Percentiles rank a stretch among this genome's conserved stretches.
Conservation (phyloP, 2,329 filamentous ascomycete genomes). For the Neopestalotiopsis sp. region DNA sequence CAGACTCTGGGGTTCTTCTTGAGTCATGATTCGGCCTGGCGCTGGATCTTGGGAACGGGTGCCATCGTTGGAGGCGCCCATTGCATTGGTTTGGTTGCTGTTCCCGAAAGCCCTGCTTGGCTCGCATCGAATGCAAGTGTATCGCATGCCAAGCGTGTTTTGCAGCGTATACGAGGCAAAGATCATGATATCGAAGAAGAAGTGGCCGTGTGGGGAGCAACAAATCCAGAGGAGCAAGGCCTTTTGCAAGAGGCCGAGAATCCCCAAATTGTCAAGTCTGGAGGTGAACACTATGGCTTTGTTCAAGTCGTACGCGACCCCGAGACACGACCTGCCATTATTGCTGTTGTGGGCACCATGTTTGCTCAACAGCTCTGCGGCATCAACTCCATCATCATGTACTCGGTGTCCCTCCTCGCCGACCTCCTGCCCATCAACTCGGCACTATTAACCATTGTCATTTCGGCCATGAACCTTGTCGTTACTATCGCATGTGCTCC, state of each 20-base stretch:
- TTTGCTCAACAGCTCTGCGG: constrained; percentile 89
- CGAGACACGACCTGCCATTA: constrained; percentile 72
- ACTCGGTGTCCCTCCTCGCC: constrained; percentile 88
- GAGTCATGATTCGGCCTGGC: constrained; percentile 80
- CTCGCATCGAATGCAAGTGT: constrained; percentile 71
- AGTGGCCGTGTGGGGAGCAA: constrained; percentile 61
- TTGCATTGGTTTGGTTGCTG: constrained; percentile 71
- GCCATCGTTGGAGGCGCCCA: constrained; percentile 72
- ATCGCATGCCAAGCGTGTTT: constrained; percentile 64
- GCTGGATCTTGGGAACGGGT: constrained; percentile 79
- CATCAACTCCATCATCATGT: constrained; percentile 98
- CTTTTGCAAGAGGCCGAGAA: constrained; percentile 60
- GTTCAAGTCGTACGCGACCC: constrained; percentile 70
- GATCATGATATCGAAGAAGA: constrained; percentile 75
- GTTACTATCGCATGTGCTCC: constrained; percentile 84
- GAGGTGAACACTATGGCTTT: constrained; percentile 58
- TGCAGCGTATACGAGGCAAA: constrained; percentile 78
- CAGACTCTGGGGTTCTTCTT: constrained; percentile 88
- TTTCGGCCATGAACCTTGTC: constrained; percentile 84
- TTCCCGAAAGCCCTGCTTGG: constrained; percentile 90
- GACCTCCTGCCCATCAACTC: constrained; percentile 82
- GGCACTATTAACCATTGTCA: constrained; percentile 81
- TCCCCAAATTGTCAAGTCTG: constrained; percentile 33
- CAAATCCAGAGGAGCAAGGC: constrained; percentile 68
- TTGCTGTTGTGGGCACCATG: constrained; percentile 91